Percentiles rank a stretch among this genome's conserved stretches.
phyloP scores from a whole-genome alignment of 768 basidiomycete genomes.

The Pleurotus cornucopiae region DNA sequence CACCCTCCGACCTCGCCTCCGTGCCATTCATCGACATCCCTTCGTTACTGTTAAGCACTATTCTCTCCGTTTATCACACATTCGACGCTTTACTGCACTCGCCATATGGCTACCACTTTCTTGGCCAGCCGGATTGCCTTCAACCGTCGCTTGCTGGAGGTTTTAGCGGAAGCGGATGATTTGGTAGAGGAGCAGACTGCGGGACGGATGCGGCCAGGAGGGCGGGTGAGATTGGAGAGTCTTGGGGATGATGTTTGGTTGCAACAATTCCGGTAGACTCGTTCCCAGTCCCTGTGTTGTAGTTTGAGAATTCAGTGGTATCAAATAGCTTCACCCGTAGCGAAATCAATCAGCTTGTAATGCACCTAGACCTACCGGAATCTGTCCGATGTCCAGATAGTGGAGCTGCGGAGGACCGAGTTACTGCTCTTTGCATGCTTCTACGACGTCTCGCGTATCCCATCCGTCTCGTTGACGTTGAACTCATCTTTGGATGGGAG shows the following conservation, averaged over 20 bases:
- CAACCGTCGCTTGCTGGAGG: background rate
- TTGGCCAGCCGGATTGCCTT: conserved; percentile 1
- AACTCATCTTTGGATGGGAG: background rate
- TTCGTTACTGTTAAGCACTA: background rate
- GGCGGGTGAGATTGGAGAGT: background rate
- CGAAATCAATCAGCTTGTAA: conserved; percentile 2
- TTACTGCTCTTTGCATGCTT: background rate
- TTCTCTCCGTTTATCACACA: background rate
- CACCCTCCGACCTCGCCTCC: background rate
- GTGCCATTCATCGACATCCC: background rate
- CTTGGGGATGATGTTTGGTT: conserved; percentile 1
- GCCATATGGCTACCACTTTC: background rate
- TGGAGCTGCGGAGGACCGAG: background rate
- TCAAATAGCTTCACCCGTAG: background rate
- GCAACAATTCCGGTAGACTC: conserved; percentile 1
- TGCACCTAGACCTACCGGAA: background rate
- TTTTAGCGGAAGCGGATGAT: background rate
- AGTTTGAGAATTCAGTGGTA: background rate
- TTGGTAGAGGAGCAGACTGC: background rate
- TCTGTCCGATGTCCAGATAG: background rate
- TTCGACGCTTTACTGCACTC: background rate
- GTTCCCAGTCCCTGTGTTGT: background rate
- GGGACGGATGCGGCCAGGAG: background rate
- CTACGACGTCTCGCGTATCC: background rate
- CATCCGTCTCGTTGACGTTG: background rate